Percentiles rank a stretch among this genome's conserved stretches.
phyloP scores from a whole-genome alignment of 179 eudicot species.

The Silene coronaria region DNA sequence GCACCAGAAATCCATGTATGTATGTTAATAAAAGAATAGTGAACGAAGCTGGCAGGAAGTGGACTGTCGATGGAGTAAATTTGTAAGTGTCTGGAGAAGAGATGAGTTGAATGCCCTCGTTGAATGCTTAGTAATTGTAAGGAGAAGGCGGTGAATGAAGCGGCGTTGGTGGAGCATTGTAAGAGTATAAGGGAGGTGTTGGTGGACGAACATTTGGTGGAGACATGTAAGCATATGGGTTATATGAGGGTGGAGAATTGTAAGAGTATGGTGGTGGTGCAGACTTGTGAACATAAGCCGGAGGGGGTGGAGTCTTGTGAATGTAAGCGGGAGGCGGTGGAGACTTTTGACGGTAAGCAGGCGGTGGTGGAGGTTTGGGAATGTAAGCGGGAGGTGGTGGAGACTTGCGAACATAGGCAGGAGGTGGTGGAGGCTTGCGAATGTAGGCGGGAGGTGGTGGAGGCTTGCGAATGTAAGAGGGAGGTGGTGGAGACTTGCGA shows the following conservation, averaged over 20 bases:
- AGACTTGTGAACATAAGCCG: neutral
- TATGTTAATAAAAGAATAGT: neutral
- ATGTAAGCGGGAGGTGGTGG: constrained; percentile 5
- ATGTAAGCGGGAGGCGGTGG: neutral
- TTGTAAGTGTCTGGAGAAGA: no score
- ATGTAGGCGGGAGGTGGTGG: constrained; percentile 7
- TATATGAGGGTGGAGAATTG: neutral
- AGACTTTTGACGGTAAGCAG: neutral
- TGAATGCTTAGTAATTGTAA: neutral
- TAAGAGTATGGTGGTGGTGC: neutral
- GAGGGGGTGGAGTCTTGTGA: neutral
- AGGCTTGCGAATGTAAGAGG: neutral
- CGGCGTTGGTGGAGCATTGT: no score
- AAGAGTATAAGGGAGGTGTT: no score
- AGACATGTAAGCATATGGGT: neutral
- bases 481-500: constrained; percentile 7
- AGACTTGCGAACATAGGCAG: constrained; percentile 1
- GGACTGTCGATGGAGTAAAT: neutral
- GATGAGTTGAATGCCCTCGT: neutral
- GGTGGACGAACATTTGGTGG: neutral
- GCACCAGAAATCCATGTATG: neutral
- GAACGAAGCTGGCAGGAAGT: neutral
- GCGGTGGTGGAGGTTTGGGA: neutral
- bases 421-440: neutral
- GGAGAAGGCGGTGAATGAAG: no score